These are phyloP conservation scores for Phialophora tarda DNA, from an alignment of 2,329 filamentous ascomycete genomes.

Conservation along the genomic window DNA sequence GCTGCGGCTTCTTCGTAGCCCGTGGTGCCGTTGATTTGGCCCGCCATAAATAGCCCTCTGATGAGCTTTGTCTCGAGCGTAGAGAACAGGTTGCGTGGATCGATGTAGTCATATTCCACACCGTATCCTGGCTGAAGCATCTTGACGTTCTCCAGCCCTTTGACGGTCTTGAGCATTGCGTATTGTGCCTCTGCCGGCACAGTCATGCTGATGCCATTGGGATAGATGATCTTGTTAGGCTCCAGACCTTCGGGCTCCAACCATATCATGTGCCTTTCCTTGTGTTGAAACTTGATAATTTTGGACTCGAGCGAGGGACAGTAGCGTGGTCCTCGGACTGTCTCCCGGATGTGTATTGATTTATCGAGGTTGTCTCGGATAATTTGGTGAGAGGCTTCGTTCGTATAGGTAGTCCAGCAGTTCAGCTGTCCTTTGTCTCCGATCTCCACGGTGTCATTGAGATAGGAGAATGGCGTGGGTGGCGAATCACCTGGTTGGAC, in stretches of 20 bases:
- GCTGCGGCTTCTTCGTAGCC: slow-evolving; percentile 97
- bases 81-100: slow-evolving; percentile 83
- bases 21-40: slow-evolving; percentile 97
- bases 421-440: slow-evolving; percentile 72
- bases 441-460: slow-evolving; percentile 79
- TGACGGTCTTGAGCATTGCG: slow-evolving; percentile 80
- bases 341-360: slow-evolving; percentile 94
- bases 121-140: slow-evolving; percentile 97
- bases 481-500: slow-evolving; percentile 81
- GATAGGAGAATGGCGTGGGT: slow-evolving; percentile 87
- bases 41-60: slow-evolving; percentile 83
- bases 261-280: slow-evolving; percentile 87
- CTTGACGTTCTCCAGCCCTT: slow-evolving; percentile 82
- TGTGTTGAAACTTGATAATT: slow-evolving; percentile 83
- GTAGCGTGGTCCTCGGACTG: slow-evolving; percentile 90
- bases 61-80: slow-evolving; percentile 95
- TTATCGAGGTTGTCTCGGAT: slow-evolving; percentile 91
- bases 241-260: slow-evolving; percentile 95
- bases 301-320: slow-evolving; percentile 96
- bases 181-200: slow-evolving; percentile 87
- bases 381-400: slow-evolving; percentile 78
- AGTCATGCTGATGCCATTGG: slow-evolving; percentile 97
- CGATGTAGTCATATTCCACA: slow-evolving; percentile 98
- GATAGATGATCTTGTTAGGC: slow-evolving; percentile 82
- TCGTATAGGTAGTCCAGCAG: slow-evolving; percentile 90